These are phyloP conservation scores for Saccharomycopsis malanga DNA, from an alignment of 805 yeast species.

Conservation along the genomic window DNA sequence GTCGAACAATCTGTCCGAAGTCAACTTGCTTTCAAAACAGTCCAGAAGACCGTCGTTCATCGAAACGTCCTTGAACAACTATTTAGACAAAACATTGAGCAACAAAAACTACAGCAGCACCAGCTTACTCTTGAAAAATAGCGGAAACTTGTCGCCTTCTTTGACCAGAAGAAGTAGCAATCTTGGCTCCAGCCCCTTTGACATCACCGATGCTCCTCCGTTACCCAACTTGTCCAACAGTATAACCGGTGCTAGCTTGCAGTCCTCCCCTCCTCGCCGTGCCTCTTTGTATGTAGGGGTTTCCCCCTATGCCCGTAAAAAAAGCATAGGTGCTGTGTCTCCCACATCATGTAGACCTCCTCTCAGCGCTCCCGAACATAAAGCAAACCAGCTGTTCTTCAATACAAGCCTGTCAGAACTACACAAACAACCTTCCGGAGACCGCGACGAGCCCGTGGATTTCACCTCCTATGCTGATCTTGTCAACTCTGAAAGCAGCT, in stretches of 20 bases:
- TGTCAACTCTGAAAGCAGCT: background rate
- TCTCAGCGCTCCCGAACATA: no score
- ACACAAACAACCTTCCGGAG: no score
- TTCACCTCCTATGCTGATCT: background rate
- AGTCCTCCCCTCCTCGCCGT: background rate
- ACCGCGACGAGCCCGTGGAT: background rate
- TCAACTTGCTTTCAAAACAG: conserved; percentile 2
- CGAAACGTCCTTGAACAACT: conserved; percentile 17
- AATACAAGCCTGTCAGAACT: background rate
- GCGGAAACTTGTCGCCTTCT: background rate
- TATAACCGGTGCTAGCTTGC: background rate
- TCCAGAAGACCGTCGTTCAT: conserved; percentile 18
- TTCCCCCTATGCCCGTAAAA: background rate
- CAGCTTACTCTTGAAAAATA: background rate
- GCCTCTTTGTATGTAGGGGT: background rate
- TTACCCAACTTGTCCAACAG: background rate
- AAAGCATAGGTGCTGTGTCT: background rate
- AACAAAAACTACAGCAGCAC: background rate
- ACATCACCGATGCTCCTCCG: conserved; percentile 6
- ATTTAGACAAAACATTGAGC: conserved; percentile 12
- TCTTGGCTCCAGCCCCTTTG: conserved; percentile 1
- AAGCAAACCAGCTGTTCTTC: no score
- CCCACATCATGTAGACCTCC: background rate
- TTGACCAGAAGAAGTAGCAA: conserved; percentile 3
- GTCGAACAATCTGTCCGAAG: background rate